These are phyloP conservation scores for Pseudogymnoascus sp. DNA, from an alignment of 2,329 filamentous ascomycete species.

Conservation along the genomic window DNA sequence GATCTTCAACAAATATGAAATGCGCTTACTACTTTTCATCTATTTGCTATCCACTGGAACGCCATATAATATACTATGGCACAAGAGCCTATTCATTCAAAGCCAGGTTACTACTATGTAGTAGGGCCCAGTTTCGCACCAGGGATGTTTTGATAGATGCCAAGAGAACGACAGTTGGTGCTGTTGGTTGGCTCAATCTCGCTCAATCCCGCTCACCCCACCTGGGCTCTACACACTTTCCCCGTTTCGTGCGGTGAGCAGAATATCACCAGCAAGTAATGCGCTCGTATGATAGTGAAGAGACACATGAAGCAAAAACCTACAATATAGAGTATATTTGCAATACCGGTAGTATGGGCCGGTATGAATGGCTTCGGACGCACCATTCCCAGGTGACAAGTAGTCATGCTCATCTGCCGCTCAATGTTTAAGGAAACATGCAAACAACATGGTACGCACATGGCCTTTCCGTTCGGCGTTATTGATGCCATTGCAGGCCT, in stretches of 20 bases:
- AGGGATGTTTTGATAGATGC: constrained; percentile 12
- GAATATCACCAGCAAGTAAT: background rate
- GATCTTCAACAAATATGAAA: constrained; percentile 12
- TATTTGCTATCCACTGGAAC: constrained; percentile 11
- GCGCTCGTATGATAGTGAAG: background rate
- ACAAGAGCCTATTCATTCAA: constrained; percentile 10
- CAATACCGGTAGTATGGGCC: background rate
- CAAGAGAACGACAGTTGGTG: constrained; percentile 10
- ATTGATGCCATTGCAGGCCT: background rate
- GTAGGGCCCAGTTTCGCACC: constrained; percentile 14
- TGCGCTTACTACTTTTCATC: constrained; percentile 6
- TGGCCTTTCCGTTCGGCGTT: background rate
- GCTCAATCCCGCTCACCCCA: constrained; percentile 7
- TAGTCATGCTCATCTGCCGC: background rate
- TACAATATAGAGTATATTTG: background rate
- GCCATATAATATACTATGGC: constrained; percentile 14
- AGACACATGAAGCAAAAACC: background rate
- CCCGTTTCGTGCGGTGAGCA: background rate
- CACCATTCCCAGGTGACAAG: background rate
- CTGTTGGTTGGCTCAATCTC: constrained; percentile 11
- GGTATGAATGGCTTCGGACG: background rate
- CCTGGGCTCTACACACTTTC: background rate
- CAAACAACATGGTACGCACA: background rate
- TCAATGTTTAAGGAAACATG: background rate
- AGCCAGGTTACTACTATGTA: constrained; percentile 10